Conservation (phyloP, 2,329 filamentous ascomycete genomes). For the Balansia obtecta region DNA sequence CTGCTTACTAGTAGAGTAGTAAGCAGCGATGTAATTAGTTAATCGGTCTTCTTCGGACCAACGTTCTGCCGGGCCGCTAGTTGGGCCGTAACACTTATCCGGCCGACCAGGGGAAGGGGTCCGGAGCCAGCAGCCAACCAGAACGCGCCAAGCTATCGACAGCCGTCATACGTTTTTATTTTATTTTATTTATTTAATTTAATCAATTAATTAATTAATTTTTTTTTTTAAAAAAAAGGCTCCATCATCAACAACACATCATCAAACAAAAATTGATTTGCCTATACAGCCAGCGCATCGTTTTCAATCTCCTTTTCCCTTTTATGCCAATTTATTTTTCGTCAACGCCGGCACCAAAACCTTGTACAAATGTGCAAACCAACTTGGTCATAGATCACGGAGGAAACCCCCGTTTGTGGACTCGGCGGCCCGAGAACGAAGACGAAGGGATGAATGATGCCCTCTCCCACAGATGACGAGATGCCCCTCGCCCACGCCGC, state of each 20-base stretch:
- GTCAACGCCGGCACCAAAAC: no score
- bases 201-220: no score
- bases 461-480: constrained; percentile 26
- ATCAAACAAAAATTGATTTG: neutral
- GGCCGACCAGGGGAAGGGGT: neutral
- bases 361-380: neutral
- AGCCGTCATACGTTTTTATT: no score
- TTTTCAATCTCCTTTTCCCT: neutral
- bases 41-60: no score
- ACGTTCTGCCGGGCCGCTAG: no score
- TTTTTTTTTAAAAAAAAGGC: no score
- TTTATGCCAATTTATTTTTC: neutral
- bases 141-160: neutral
- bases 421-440: neutral
- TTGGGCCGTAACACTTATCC: no score
- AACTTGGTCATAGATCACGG: neutral
- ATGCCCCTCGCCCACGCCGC: constrained; percentile 18
- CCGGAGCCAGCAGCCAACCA: neutral
- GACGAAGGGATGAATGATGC: constrained; percentile 20
- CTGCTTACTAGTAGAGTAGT: no score
- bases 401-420: neutral
- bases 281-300: no score
- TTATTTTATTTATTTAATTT: no score
- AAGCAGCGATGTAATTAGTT: no score
- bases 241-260: neutral